phyloP scores from a whole-genome alignment of 2,329 filamentous ascomycete species.

The Coniochaeta prunicola region DNA sequence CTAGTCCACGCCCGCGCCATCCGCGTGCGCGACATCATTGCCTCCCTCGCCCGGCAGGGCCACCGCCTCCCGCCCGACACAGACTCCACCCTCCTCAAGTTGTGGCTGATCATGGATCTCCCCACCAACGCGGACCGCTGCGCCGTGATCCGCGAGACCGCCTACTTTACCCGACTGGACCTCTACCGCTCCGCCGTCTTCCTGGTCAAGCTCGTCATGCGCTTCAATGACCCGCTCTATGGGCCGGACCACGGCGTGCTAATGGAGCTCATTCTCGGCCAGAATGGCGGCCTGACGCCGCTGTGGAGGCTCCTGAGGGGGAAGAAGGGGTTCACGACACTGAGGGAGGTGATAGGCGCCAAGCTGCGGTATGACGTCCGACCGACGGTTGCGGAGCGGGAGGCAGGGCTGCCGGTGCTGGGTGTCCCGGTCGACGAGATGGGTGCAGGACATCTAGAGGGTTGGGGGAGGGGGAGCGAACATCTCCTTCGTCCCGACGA shows the following conservation, averaged over 20 bases:
- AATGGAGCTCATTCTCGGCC: slow-evolving; percentile 52
- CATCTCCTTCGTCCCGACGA: slow-evolving; percentile 51
- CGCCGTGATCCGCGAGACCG: slow-evolving; percentile 41
- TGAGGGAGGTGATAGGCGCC: slow-evolving; percentile 46
- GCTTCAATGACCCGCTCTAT: slow-evolving; percentile 56
- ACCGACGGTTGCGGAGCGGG: slow-evolving; percentile 16
- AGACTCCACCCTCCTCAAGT: slow-evolving; percentile 46
- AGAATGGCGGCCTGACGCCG: slow-evolving; percentile 44
- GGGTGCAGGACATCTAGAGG: slow-evolving; percentile 46
- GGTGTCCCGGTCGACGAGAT: slow-evolving; percentile 45
- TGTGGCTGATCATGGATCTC: slow-evolving; percentile 69
- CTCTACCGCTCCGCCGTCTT: slow-evolving; percentile 58
- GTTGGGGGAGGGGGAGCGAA: slow-evolving; percentile 40
- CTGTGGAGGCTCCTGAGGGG: slow-evolving; percentile 55
- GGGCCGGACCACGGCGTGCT: slow-evolving; percentile 43
- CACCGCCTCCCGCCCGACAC: slow-evolving; percentile 46
- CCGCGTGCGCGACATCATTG: slow-evolving; percentile 55
- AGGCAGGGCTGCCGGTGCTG: slow-evolving; percentile 27
- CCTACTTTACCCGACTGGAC: slow-evolving; percentile 51
- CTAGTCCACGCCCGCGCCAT: slow-evolving; percentile 56
- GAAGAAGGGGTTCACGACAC: slow-evolving; percentile 38
- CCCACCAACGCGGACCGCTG: slow-evolving; percentile 48
- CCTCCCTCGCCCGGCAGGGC: slow-evolving; percentile 49
- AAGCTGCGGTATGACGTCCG: slow-evolving; percentile 51
- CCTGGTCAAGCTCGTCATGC: slow-evolving; percentile 65